phyloP scores from a whole-genome alignment of 176 grass and related monocot species.

The Avena eriantha region DNA sequence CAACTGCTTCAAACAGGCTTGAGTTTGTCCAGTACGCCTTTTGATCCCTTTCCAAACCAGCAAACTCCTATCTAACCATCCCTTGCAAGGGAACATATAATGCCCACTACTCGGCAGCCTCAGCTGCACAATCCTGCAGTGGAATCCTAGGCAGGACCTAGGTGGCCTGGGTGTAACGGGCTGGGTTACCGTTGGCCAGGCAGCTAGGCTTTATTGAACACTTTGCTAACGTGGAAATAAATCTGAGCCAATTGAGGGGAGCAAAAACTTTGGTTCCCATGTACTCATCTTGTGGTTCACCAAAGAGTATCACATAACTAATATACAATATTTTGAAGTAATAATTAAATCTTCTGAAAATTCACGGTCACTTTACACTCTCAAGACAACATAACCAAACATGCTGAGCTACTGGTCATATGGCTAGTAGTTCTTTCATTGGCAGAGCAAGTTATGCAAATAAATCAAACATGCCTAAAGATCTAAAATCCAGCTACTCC shows the following conservation, averaged over 20 bases:
- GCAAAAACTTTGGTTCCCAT: not conserved
- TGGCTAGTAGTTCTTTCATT: not conserved
- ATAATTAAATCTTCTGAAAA: slow-evolving; percentile 19
- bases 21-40: not conserved
- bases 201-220: not conserved
- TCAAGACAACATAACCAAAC: not conserved
- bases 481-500: not conserved
- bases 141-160: not conserved
- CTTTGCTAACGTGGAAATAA: not conserved
- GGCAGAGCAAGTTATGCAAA: not conserved
- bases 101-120: not conserved
- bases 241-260: not conserved
- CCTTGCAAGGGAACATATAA: not conserved
- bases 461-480: not conserved
- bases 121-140: not conserved
- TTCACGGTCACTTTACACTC: not conserved
- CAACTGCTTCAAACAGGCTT: not conserved
- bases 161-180: not conserved
- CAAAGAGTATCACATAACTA: not conserved
- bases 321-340: slow-evolving; percentile 4
- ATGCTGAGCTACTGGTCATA: not conserved
- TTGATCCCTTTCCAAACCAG: not conserved
- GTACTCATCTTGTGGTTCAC: not conserved
- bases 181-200: not conserved
- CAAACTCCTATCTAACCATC: not conserved